Conservation (phyloP, 306 rosid species). For the Echinosophora koreensis region DNA sequence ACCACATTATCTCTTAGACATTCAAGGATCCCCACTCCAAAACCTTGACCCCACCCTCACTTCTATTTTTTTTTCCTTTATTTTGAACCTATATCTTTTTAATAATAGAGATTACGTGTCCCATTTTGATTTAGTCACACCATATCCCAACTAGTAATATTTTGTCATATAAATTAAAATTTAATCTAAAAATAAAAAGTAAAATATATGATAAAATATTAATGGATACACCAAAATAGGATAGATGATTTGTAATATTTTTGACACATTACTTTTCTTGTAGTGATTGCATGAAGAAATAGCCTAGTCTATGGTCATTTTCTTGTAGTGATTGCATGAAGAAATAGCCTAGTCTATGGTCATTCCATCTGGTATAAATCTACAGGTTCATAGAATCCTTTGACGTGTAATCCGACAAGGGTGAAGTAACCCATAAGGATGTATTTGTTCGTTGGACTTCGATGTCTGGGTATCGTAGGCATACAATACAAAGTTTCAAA, state of each 20-base stretch:
- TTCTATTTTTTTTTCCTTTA: background rate
- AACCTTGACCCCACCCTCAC: background rate
- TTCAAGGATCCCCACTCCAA: too few species aligned
- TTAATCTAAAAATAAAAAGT: too few species aligned
- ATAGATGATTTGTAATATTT: background rate
- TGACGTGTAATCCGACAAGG: slow-evolving; percentile 61
- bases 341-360: background rate
- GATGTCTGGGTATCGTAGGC: slow-evolving; percentile 46
- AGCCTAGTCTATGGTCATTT: background rate
- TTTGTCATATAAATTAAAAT: too few species aligned
- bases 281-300: slow-evolving; percentile 17
- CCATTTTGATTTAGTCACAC: too few species aligned
- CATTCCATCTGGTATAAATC: background rate
- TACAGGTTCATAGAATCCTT: slow-evolving; percentile 29
- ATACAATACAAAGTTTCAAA: slow-evolving; percentile 30
- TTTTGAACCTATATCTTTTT: background rate
- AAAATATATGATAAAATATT: too few species aligned
- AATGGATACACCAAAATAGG: too few species aligned
- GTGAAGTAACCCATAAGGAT: slow-evolving; percentile 67
- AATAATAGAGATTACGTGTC: too few species aligned
- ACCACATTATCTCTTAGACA: too few species aligned
- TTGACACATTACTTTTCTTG: slow-evolving; percentile 37
- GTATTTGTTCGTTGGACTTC: slow-evolving; percentile 47
- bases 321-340: slow-evolving; percentile 8
- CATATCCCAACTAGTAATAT: too few species aligned